Percentiles rank a stretch among this genome's conserved stretches.
phyloP scores from a whole-genome alignment of 345 rosid species.

The Cardamine chenopodiifolia region DNA sequence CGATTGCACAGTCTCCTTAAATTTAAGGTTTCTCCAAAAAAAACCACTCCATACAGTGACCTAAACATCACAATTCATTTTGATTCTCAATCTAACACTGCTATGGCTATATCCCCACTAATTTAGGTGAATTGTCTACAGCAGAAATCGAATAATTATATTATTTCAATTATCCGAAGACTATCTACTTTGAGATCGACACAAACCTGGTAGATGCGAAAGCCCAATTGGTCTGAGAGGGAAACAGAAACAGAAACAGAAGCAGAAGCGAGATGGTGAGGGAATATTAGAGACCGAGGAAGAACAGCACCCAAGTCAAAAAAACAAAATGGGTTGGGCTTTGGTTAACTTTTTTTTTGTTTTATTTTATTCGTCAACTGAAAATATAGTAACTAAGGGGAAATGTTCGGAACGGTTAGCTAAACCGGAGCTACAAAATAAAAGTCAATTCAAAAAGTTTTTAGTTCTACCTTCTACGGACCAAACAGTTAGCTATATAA shows the following conservation, averaged over 20 bases:
- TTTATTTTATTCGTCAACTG: not conserved
- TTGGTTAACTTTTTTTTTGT: too few species aligned
- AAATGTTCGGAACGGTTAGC: not conserved
- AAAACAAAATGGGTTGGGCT: conserved; percentile 25
- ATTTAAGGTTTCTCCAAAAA: too few species aligned
- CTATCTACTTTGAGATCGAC: not conserved
- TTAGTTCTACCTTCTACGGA: too few species aligned
- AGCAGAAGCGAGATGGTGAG: not conserved
- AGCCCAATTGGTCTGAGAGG: not conserved
- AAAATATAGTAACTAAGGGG: not conserved
- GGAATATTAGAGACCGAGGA: not conserved
- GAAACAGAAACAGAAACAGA: too few species aligned
- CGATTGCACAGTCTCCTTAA: too few species aligned
- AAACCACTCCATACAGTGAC: not conserved
- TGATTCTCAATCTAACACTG: not conserved
- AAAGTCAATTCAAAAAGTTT: too few species aligned
- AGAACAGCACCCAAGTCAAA: conserved; percentile 14
- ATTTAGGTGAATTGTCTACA: conserved; percentile 1
- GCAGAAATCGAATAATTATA: not conserved
- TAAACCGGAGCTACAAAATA: conserved; percentile 9
- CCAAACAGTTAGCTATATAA: too few species aligned
- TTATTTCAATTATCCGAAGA: too few species aligned
- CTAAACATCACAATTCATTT: not conserved
- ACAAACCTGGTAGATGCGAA: conserved; percentile 18
- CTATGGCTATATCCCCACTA: not conserved